A percentile compares a stretch with the other conserved stretches of the same genome.
phyloP scores from a whole-genome alignment of 345 rosid genomes.

The rapeseed (Brassica napus) region DNA sequence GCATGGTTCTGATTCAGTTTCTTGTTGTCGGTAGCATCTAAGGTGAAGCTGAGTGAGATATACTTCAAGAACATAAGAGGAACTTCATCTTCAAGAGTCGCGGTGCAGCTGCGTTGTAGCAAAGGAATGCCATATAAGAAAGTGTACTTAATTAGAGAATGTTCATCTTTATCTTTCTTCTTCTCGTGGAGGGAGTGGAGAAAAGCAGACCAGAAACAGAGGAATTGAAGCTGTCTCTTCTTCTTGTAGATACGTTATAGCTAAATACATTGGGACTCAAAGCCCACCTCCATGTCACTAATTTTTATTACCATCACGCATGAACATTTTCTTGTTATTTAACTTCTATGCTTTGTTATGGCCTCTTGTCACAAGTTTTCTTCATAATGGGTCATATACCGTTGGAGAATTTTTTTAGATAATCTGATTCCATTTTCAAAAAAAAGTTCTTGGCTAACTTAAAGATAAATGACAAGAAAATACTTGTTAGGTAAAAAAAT shows the following conservation, averaged over 20 bases:
- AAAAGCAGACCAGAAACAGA: slow-evolving; percentile 10
- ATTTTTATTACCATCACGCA: slow-evolving; percentile 3
- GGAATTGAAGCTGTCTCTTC: slow-evolving; percentile 44
- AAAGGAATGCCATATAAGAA: slow-evolving; percentile 50
- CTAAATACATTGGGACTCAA: slow-evolving; percentile 55
- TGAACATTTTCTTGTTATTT: slow-evolving; percentile 11
- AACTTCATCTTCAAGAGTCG: slow-evolving; percentile 45
- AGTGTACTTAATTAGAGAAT: slow-evolving; percentile 47
- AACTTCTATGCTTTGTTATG: slow-evolving; percentile 10
- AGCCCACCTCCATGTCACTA: slow-evolving; percentile 56
- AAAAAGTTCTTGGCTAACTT: neutral
- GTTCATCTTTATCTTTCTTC: slow-evolving; percentile 51
- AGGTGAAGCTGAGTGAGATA: slow-evolving; percentile 52
- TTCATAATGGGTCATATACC: slow-evolving; percentile 20
- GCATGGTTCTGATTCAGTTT: slow-evolving; percentile 15
- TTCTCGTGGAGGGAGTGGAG: slow-evolving; percentile 23
- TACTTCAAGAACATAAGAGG: slow-evolving; percentile 60
- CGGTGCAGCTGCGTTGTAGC: slow-evolving; percentile 56
- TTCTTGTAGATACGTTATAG: slow-evolving; percentile 54
- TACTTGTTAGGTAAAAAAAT: neutral
- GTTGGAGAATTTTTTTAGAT: slow-evolving; percentile 10
- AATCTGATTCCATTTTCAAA: neutral
- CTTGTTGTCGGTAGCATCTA: slow-evolving; percentile 41
- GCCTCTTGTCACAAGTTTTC: slow-evolving; percentile 10
- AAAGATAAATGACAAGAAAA: neutral